These are phyloP conservation scores for Omphalotus olearius DNA, from an alignment of 1,284 basidiomycete genomes.

Conservation along the genomic window DNA sequence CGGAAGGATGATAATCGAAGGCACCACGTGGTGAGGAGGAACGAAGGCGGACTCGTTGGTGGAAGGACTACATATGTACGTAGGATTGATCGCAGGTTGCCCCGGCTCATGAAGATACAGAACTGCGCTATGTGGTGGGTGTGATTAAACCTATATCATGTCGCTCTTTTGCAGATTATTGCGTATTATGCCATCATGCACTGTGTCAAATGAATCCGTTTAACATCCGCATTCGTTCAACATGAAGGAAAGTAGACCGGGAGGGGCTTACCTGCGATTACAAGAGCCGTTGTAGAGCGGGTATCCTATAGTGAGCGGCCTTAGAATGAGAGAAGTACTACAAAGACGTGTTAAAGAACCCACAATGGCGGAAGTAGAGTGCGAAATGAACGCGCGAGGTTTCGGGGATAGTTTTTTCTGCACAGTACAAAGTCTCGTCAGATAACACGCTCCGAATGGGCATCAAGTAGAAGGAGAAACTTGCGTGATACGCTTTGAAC, in stretches of 20 bases:
- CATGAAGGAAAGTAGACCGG: not conserved
- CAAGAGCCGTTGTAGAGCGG: slow-evolving; percentile 40
- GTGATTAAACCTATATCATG: slow-evolving; percentile 12
- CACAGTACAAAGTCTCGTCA: not conserved
- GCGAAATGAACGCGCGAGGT: slow-evolving; percentile 43
- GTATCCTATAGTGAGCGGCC: slow-evolving; percentile 37
- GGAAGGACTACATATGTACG: too few species aligned
- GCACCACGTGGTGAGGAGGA: too few species aligned
- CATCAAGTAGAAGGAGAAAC: slow-evolving; percentile 17
- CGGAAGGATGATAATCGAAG: too few species aligned
- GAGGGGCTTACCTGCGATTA: slow-evolving; percentile 34
- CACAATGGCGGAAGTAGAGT: slow-evolving; percentile 48
- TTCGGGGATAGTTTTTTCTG: slow-evolving; percentile 43
- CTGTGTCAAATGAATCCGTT: not conserved
- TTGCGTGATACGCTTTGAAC: slow-evolving; percentile 44
- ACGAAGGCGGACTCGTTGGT: too few species aligned
- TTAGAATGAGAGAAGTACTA: not conserved
- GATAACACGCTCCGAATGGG: too few species aligned
- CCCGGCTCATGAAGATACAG: too few species aligned
- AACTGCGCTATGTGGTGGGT: too few species aligned
- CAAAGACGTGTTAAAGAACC: slow-evolving; percentile 16
- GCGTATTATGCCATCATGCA: slow-evolving; percentile 16
- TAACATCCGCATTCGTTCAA: not conserved
- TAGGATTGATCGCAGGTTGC: too few species aligned
- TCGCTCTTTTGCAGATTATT: slow-evolving; percentile 14